These are phyloP conservation scores for Calonectria henricotiae DNA, from an alignment of 2,329 filamentous ascomycete genomes.

Conservation along the genomic window DNA sequence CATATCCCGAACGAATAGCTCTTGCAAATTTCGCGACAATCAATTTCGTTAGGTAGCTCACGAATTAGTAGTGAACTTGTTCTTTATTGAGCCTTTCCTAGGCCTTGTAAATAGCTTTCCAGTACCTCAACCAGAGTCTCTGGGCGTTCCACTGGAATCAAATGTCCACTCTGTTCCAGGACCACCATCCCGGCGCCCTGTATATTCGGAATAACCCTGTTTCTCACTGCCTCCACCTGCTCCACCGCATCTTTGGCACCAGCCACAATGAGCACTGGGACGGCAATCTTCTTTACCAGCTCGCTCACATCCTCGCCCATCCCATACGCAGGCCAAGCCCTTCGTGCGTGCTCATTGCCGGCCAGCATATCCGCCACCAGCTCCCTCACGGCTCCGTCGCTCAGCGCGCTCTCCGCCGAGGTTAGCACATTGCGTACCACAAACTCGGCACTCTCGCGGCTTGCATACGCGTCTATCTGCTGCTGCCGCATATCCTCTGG, in stretches of 20 bases:
- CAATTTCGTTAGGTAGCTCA: too few relatives aligned
- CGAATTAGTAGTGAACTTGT: too few relatives aligned
- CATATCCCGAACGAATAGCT: too few relatives aligned
- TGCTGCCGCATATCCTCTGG: constrained; percentile 32
- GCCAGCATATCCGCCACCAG: constrained; percentile 33
- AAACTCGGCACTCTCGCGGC: constrained; percentile 21
- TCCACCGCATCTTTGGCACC: not conserved
- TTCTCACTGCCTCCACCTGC: not conserved
- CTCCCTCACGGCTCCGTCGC: not conserved
- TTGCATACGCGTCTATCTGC: constrained; percentile 33
- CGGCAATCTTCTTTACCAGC: not conserved
- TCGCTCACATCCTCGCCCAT: constrained; percentile 33
- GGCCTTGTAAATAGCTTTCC: not conserved
- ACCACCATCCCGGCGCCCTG: not conserved
- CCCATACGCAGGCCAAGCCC: constrained; percentile 32
- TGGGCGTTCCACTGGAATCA: not conserved
- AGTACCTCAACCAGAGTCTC: not conserved
- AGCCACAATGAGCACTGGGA: not conserved
- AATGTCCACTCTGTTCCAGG: not conserved
- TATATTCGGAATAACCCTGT: not conserved
- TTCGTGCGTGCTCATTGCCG: constrained; percentile 14
- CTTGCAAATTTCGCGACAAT: too few relatives aligned
- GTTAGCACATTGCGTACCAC: constrained; percentile 25
- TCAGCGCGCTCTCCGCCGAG: not conserved
- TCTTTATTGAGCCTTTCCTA: too few relatives aligned